Conservation (phyloP, 164 flowering plant genomes). For the Aristolochia fimbriata region DNA sequence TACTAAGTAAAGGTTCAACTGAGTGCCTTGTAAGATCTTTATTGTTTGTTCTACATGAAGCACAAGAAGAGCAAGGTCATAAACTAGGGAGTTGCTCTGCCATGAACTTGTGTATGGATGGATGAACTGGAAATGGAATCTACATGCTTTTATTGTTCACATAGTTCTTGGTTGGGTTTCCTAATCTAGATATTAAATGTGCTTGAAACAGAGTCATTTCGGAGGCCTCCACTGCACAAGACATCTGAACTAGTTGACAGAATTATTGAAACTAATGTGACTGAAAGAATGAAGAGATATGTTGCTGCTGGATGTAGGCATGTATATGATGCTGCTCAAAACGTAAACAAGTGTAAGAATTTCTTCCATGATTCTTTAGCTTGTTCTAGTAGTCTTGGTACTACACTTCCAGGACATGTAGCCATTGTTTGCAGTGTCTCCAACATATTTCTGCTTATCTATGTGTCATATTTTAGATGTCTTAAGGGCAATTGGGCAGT, state of each 20-base stretch:
- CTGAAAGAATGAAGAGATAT: slow-evolving; percentile 42
- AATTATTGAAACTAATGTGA: slow-evolving; percentile 38
- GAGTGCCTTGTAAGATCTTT: too few species aligned
- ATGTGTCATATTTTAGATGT: too few species aligned
- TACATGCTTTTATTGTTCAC: neutral
- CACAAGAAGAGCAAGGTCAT: too few species aligned
- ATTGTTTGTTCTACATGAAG: too few species aligned
- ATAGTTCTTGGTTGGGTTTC: neutral
- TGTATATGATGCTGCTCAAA: slow-evolving; percentile 26
- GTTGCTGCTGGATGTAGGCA: slow-evolving; percentile 40
- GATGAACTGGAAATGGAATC: neutral
- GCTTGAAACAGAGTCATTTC: slow-evolving; percentile 32
- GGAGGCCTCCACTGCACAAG: slow-evolving; percentile 35
- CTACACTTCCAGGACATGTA: too few species aligned
- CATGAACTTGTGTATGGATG: neutral
- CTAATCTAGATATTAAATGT: neutral
- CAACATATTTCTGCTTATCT: too few species aligned
- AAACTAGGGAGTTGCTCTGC: too few species aligned
- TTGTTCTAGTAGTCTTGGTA: too few species aligned
- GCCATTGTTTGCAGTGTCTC: too few species aligned
- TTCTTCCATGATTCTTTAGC: neutral
- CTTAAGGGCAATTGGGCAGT: too few species aligned
- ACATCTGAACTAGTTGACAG: slow-evolving; percentile 32
- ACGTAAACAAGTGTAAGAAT: slow-evolving; percentile 47
- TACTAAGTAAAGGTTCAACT: too few species aligned